Evolutionary conservation across 148 eudicot species (phyloP).

Genomic region (Amaranthus palmeri): DNA sequence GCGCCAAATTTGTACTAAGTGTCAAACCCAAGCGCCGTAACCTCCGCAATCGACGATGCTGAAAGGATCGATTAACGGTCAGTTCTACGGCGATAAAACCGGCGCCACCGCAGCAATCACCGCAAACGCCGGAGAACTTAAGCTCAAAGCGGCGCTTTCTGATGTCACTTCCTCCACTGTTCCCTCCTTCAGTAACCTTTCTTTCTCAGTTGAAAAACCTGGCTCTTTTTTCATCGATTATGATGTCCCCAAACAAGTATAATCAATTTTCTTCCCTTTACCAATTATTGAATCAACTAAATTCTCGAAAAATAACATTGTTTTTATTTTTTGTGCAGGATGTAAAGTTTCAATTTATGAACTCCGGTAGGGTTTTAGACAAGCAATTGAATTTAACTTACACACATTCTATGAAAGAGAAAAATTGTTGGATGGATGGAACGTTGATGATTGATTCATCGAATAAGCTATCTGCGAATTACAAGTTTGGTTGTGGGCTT

Average conservation of each 20-base stretch:
- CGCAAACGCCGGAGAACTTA: constrained; percentile 44
- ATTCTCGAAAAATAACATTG: neutral
- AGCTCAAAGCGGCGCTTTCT: constrained; percentile 38
- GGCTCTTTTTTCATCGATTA: constrained; percentile 49
- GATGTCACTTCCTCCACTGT: constrained; percentile 40
- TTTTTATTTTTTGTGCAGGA: constrained; percentile 32
- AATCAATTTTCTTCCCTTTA: neutral
- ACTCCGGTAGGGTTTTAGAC: constrained; percentile 39
- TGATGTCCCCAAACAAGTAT: constrained; percentile 46
- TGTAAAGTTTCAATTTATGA: constrained; percentile 52
- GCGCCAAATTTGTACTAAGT: neutral
- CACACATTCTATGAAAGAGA: constrained; percentile 37
- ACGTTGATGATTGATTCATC: constrained; percentile 36
- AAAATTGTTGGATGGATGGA: constrained; percentile 41
- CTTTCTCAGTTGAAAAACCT: constrained; percentile 52
- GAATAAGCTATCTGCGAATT: constrained; percentile 45
- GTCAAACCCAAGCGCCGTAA: neutral
- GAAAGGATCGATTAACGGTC: constrained; percentile 39
- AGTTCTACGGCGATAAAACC: constrained; percentile 31
- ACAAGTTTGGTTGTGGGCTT: constrained; percentile 36
- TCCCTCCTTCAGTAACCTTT: constrained; percentile 36
- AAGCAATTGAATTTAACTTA: constrained; percentile 46
- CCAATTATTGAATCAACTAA: neutral
- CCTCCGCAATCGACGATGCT: constrained; percentile 8
- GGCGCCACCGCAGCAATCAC: constrained; percentile 35